Evolutionary conservation across 2,329 filamentous ascomycete genomes (phyloP), one percentile per base, ranked within the genome.

Genomic region (Kalaharituber pfeilii): DNA sequence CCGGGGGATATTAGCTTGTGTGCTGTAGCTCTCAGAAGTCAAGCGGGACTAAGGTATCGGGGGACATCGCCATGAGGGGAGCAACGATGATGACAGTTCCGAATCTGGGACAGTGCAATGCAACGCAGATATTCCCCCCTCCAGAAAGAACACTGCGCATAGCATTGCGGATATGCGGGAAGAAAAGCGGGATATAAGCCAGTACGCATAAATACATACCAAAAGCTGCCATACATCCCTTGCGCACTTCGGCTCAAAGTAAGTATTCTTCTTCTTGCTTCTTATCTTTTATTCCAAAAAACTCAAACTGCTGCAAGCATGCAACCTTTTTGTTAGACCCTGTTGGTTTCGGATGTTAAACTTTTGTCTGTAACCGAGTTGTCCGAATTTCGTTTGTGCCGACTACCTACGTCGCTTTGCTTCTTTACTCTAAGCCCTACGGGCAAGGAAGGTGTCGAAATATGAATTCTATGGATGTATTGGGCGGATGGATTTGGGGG

Each of bases 191-290:
- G n/a, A n/a, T n/a, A n/a, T n/a, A n/a, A n/a, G n/a, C 33, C 33
- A 39, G 20, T 39, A 39, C 20, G 33, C 7, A 30, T 49, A 57
- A 51, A 24, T 24, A 49, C 51, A 24, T 53, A 61, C 59, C 59
- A 56, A 61, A 55, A 51, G 59, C 59, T 58, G 59, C 59, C 59
- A 61, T 61, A 56, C 59, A 60, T 56, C 56, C 39, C 52, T 59
- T 50, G 51, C 36, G 52, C 20, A 5, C 8, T 8, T 15, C 24
- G 26, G 51, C 33, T 44, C 30, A 44, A 36, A 15, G 18, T 27
- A 53, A 27, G 49, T 51, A n/a, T 49, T 13, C 45, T 18, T 9
- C 25, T 5, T 24, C 45, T 49, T 26, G 45, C 25, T n/a, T 49
- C 11, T 11, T 39, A 9, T n/a, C n/a, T n/a, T n/a, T n/a, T n/a